Percentiles rank a stretch among this genome's conserved stretches.
phyloP scores from a whole-genome alignment of 2,329 filamentous ascomycete species.

The Bipolaris sorokiniana region DNA sequence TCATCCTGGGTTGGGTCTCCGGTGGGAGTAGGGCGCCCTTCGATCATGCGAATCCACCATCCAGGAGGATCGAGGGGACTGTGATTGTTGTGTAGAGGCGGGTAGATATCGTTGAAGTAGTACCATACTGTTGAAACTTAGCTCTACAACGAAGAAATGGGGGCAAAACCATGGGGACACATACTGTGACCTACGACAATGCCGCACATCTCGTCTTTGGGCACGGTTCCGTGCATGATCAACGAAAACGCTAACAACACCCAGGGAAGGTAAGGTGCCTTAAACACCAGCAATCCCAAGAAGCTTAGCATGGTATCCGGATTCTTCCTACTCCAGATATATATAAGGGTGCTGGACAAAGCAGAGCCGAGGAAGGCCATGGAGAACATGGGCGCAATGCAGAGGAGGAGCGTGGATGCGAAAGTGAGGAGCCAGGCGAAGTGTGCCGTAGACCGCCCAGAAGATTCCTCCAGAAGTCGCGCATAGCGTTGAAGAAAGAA shows the following conservation, averaged over 20 bases:
- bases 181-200: conserved; percentile 84
- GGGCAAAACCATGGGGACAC: conserved; percentile 18
- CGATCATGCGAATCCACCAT: conserved; percentile 90
- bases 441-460: conserved; percentile 87
- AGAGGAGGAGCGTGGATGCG: conserved; percentile 77
- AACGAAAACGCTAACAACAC: conserved; percentile 92
- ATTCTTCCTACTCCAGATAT: conserved; percentile 96
- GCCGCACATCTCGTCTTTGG: conserved; percentile 95
- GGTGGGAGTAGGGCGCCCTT: conserved; percentile 46
- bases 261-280: conserved; percentile 94
- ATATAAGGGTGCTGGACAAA: conserved; percentile 89
- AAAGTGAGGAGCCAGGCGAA: conserved; percentile 96
- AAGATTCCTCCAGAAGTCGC: conserved; percentile 90
- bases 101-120: conserved; percentile 97
- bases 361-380: conserved; percentile 96
- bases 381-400: conserved; percentile 83
- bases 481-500: conserved; percentile 98
- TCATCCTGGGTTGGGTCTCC: conserved; percentile 25
- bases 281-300: conserved; percentile 86
- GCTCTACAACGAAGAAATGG: not conserved
- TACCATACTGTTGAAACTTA: conserved; percentile 73
- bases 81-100: conserved; percentile 82
- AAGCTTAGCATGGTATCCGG: conserved; percentile 88
- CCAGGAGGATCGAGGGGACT: conserved; percentile 85
- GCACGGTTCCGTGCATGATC: conserved; percentile 85